Percentiles rank a stretch among this genome's conserved stretches.
Conservation (phyloP, 2,329 filamentous ascomycete genomes). For the Immersiporthe knoxdaviesiana region DNA sequence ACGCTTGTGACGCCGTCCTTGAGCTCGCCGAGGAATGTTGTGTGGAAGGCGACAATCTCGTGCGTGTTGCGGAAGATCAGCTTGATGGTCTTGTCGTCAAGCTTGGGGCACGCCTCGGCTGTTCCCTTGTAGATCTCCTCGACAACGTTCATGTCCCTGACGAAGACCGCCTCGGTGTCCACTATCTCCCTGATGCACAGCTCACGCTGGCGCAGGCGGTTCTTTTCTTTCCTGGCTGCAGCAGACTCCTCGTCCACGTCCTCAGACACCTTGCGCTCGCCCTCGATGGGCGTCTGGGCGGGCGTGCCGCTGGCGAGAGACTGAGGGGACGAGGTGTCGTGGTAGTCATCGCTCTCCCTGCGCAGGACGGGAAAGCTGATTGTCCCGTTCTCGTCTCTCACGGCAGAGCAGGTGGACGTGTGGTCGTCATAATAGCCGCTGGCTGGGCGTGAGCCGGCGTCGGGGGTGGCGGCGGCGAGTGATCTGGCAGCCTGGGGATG, state of each 20-base stretch:
- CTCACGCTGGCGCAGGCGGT: slow-evolving; percentile 77
- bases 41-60: slow-evolving; percentile 86
- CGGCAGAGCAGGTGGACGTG: slow-evolving; percentile 46
- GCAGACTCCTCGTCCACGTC: slow-evolving; percentile 45
- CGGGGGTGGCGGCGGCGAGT: slow-evolving; percentile 55
- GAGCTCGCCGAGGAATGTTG: slow-evolving; percentile 75
- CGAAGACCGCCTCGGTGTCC: slow-evolving; percentile 89
- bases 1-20: slow-evolving; percentile 80
- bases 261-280: slow-evolving; percentile 39
- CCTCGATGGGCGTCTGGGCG: slow-evolving; percentile 44
- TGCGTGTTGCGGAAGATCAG: slow-evolving; percentile 91
- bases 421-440: slow-evolving; percentile 49
- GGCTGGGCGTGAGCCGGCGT: slow-evolving; percentile 37
- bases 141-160: slow-evolving; percentile 94
- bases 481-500: slow-evolving; percentile 47
- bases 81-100: slow-evolving; percentile 83
- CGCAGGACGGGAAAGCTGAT: slow-evolving; percentile 49
- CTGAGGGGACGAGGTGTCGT: slow-evolving; percentile 48
- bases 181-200: slow-evolving; percentile 90
- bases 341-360: slow-evolving; percentile 50
- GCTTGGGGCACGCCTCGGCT: slow-evolving; percentile 76
- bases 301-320: slow-evolving; percentile 49
- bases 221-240: slow-evolving; percentile 59
- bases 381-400: slow-evolving; percentile 46
- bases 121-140: slow-evolving; percentile 98